These are phyloP conservation scores for Tricholoma sp. DNA, from an alignment of 768 basidiomycete species.

Conservation along the genomic window DNA sequence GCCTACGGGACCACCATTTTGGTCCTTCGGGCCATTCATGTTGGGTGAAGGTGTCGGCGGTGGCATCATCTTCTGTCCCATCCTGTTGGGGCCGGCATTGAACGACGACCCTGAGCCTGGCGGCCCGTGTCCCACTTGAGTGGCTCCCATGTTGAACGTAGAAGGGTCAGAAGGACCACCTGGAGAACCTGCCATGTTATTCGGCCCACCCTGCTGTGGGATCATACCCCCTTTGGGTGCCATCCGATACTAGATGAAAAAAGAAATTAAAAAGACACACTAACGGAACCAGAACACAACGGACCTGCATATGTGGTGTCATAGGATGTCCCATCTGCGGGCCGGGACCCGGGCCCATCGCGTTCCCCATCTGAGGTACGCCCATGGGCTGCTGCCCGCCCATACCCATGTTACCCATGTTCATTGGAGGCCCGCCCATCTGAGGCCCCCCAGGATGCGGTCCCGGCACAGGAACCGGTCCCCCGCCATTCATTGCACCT, in stretches of 20 bases:
- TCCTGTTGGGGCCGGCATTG: conserved; percentile 23
- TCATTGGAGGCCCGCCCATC: conserved; percentile 22
- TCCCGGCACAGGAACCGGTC: background rate
- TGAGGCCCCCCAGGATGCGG: conserved; percentile 17
- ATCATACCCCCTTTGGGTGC: conserved; percentile 17
- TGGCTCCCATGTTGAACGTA: conserved; percentile 31
- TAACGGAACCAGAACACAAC: conserved; percentile 2
- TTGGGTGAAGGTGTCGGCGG: conserved; percentile 54
- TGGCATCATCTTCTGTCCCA: conserved; percentile 41
- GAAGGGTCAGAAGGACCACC: conserved; percentile 33
- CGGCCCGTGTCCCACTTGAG: conserved; percentile 23
- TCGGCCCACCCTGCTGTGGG: conserved; percentile 22
- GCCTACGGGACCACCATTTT: conserved; percentile 19
- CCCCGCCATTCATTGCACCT: conserved; percentile 23
- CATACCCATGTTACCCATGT: conserved; percentile 17
- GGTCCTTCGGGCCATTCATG: conserved; percentile 27
- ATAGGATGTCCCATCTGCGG: conserved; percentile 33
- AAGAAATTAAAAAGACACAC: background rate
- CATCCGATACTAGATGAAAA: conserved; percentile 3
- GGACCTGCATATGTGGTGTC: conserved; percentile 33
- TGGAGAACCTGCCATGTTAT: conserved; percentile 37
- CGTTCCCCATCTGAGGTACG: conserved; percentile 17
- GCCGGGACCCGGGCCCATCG: conserved; percentile 24
- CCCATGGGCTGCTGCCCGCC: conserved; percentile 19
- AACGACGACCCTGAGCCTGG: conserved; percentile 22